Evolutionary conservation across 225 moss, liverwort and hornwort species (phyloP).

Genomic region (Rhytidiadelphus loreus): DNA sequence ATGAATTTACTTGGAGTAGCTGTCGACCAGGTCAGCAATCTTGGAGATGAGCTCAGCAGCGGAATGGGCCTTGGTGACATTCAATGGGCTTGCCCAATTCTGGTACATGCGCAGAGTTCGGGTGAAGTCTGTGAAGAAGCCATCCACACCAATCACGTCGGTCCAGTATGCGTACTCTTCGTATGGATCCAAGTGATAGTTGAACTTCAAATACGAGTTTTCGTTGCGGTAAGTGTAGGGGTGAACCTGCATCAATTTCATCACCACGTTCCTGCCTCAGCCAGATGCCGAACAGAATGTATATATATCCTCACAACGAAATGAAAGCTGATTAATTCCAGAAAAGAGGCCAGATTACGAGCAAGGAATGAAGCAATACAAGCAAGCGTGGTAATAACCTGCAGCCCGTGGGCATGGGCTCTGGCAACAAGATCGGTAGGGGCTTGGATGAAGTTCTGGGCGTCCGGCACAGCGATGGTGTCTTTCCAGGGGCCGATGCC

Average conservation of each 20-base stretch:
- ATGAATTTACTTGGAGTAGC: background rate
- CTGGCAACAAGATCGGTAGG: slow-evolving; percentile 55
- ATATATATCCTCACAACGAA: background rate
- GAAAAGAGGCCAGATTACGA: background rate
- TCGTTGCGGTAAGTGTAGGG: slow-evolving; percentile 95
- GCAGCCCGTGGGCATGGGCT: slow-evolving; percentile 57
- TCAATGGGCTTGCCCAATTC: slow-evolving; percentile 54
- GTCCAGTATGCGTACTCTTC: slow-evolving; percentile 78
- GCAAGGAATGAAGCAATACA: background rate
- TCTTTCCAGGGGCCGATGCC: slow-evolving; percentile 96
- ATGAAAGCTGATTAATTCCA: background rate
- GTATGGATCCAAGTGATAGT: slow-evolving; percentile 75
- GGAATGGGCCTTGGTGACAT: slow-evolving; percentile 13
- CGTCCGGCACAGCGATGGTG: slow-evolving; percentile 39
- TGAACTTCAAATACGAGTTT: slow-evolving; percentile 44
- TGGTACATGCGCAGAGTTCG: slow-evolving; percentile 42
- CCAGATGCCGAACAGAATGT: background rate
- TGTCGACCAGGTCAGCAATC: slow-evolving; percentile 13
- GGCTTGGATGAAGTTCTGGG: slow-evolving; percentile 23
- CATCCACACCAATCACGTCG: slow-evolving; percentile 44
- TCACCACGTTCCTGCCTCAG: background rate
- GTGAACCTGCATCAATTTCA: slow-evolving; percentile 62
- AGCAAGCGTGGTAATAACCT: slow-evolving; percentile 4
- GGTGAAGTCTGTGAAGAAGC: slow-evolving; percentile 87
- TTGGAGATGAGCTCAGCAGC: slow-evolving; percentile 18